Percentiles rank a stretch among this genome's conserved stretches.
Conservation (phyloP, 1,139 yeast species). For the Candida neerlandica region DNA sequence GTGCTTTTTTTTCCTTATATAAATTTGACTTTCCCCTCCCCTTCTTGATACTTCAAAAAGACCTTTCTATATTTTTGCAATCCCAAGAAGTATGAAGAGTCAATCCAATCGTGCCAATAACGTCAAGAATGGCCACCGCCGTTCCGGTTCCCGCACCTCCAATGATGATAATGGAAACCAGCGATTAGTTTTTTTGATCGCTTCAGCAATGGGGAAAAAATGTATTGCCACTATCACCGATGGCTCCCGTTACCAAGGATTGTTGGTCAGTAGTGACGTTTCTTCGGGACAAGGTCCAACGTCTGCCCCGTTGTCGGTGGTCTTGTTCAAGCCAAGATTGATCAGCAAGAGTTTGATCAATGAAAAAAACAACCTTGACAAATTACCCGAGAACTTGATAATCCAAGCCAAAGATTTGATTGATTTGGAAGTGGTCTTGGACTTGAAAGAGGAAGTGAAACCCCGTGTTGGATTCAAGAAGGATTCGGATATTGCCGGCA, state of each 20-base stretch:
- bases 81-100: slow-evolving; percentile 23
- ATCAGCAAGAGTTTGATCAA: slow-evolving; percentile 35
- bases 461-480: slow-evolving; percentile 58
- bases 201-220: slow-evolving; percentile 58
- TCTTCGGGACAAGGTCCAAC: slow-evolving; percentile 21
- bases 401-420: slow-evolving; percentile 64
- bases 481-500: slow-evolving; percentile 76
- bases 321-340: slow-evolving; percentile 49
- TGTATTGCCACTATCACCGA: slow-evolving; percentile 62
- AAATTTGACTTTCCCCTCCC: background rate
- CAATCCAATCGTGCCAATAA: slow-evolving; percentile 24
- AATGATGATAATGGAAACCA: slow-evolving; percentile 31
- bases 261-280: slow-evolving; percentile 42
- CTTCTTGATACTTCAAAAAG: background rate
- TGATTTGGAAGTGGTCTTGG: slow-evolving; percentile 57
- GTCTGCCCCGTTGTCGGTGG: slow-evolving; percentile 47
- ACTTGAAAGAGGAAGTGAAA: slow-evolving; percentile 27
- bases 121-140: slow-evolving; percentile 30
- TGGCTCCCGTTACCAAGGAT: slow-evolving; percentile 65
- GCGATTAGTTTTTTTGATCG: slow-evolving; percentile 50
- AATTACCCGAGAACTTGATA: slow-evolving; percentile 49
- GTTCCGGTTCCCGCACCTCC: slow-evolving; percentile 25
- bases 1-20: background rate
- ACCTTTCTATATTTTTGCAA: background rate
- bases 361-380: slow-evolving; percentile 34